Evolutionary conservation across 352 stramenopile species (phyloP).

Genomic region (Elongisporangium prolatum): DNA sequence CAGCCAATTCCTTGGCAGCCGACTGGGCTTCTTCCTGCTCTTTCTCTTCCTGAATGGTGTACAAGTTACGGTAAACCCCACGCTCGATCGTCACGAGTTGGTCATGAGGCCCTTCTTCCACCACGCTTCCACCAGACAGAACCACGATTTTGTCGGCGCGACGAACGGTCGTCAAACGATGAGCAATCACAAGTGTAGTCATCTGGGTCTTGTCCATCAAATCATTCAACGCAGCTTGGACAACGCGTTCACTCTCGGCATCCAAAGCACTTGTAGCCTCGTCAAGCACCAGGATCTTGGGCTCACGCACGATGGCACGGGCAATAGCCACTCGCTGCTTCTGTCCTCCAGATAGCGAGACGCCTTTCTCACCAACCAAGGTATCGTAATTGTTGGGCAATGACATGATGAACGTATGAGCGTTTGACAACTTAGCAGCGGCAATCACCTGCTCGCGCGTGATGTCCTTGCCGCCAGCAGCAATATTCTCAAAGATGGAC

Average conservation of each 20-base stretch:
- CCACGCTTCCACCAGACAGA: constrained; percentile 27
- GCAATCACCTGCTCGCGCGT: constrained; percentile 69
- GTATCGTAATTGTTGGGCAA: constrained; percentile 87
- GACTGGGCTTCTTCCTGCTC: constrained; percentile 9
- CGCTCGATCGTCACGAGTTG: constrained; percentile 53
- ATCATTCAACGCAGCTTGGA: constrained; percentile 68
- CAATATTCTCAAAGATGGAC: constrained; percentile 91
- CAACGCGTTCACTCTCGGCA: constrained; percentile 64
- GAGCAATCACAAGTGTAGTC: constrained; percentile 92
- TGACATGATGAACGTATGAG: constrained; percentile 59
- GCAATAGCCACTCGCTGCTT: constrained; percentile 33
- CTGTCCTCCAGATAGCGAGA: constrained; percentile 27
- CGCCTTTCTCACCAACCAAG: constrained; percentile 28
- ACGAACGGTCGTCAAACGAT: constrained; percentile 82
- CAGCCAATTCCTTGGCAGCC: constrained; percentile 10
- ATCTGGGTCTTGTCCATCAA: constrained; percentile 38
- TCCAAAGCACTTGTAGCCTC: constrained; percentile 81
- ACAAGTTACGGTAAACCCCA: constrained; percentile 71
- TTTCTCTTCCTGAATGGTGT: constrained; percentile 49
- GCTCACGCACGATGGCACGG: constrained; percentile 65
- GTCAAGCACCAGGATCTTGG: constrained; percentile 81
- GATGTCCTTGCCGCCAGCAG: constrained; percentile 47
- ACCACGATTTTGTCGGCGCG: constrained; percentile 60
- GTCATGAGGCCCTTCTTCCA: constrained; percentile 44
- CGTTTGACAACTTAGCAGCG: constrained; percentile 35